phyloP scores from a whole-genome alignment of 257 asterid species.

The Gynochthodes officinalis region DNA sequence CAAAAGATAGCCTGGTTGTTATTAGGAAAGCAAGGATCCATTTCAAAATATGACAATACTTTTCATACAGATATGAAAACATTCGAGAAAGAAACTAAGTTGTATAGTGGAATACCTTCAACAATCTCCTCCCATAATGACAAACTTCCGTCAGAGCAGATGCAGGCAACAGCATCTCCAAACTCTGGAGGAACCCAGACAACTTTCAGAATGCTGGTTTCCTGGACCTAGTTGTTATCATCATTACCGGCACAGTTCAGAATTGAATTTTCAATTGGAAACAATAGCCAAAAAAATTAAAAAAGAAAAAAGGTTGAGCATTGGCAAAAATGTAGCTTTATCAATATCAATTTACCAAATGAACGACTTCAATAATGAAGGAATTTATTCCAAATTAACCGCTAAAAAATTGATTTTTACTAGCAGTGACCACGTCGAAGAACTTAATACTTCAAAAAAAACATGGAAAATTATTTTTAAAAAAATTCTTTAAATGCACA shows the following conservation, averaged over 20 bases:
- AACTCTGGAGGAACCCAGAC: conserved; percentile 86
- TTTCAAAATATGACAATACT: neutral
- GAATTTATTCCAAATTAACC: neutral
- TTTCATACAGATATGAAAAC: neutral
- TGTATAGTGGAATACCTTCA: conserved; percentile 40
- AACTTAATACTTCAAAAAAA: neutral
- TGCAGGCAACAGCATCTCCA: conserved; percentile 81
- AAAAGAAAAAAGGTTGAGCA: neutral
- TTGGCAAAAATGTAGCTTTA: too few species aligned
- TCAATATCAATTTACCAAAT: too few species aligned
- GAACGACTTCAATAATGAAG: neutral
- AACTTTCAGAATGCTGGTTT: conserved; percentile 54
- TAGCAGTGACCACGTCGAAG: neutral
- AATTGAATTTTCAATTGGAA: neutral
- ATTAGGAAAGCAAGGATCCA: neutral
- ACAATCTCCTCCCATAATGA: conserved; percentile 78
- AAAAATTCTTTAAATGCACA: neutral
- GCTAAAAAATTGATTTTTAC: neutral
- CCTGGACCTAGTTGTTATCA: conserved; percentile 41
- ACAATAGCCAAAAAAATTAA: neutral
- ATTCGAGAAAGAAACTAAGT: neutral
- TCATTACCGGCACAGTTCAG: neutral
- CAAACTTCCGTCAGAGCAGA: conserved; percentile 61
- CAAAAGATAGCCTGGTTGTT: neutral
- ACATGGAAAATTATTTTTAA: neutral